Base-by-base conservation (phyloP, 352 stramenopile genomes). In the Globisporangium uncinulatum region DNA sequence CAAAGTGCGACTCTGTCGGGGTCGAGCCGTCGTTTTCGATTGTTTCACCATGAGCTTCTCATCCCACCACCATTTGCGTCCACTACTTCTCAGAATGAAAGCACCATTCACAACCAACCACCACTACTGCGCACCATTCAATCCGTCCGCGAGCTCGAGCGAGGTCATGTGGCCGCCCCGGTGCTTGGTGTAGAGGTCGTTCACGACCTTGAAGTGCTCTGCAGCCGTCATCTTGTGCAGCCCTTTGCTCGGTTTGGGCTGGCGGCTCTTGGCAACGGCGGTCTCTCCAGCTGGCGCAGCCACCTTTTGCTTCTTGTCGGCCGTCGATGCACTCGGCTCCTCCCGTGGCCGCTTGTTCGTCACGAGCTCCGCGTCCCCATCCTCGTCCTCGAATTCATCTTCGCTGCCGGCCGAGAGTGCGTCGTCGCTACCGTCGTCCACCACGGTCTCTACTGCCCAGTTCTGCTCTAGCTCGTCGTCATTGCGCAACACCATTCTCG, bases 131-230 rank as follows among this genome's bases (percentile, higher is more conserved):
- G 46, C 46, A 93, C 80, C 83, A 56, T 84, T 87, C 19, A 95
- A 71, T 53, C 78, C 83, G 24, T 93, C 75, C 2, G 83, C 81
- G 44, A 93, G 64, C 67, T 95, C 85, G n/a, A 92, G 67, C 34
- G 78, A 78, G 54, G 85, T 93, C 78, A 95, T 79, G 42, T 87
- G 73, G 1, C 81, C 79, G 45, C 85, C 83, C 24, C 81, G 82
- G 55, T 89, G 61, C 70, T 89, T 93, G 20, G 51, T 73, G 63
- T 89, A 93, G 34, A 80, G 65, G 44, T 91, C 74, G 54, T 92
- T 91, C 9, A 93, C 72, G 59, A 95, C 79, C 57, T 89, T 83
- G 56, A 91, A 93, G 67, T 89, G 81, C 57, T 94, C 84, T 3
- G 57, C 66, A 13, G 67, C 58, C 14, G 68, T 89, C 79, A 94